Base-by-base conservation (phyloP, 2,329 filamentous ascomycete genomes). In the Sarocladium oryzae region DNA sequence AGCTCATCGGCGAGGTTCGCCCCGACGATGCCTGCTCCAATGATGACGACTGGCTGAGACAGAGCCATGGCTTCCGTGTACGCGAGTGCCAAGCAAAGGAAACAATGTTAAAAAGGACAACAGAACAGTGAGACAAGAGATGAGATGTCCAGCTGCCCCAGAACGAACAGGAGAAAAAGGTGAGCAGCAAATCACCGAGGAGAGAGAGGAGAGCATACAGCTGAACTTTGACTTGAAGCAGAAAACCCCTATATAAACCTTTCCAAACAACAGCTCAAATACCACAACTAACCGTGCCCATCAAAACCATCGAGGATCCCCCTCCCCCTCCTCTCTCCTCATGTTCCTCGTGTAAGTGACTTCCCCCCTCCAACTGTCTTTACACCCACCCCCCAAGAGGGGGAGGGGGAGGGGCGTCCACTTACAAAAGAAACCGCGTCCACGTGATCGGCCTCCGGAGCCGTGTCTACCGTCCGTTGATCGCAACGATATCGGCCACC, bases 1-100 rank as follows among this genome's bases (percentile, higher is more conserved):
- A 85, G 73, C 70, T 85, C 81, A 57, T 85, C 81, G 46, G 81
- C 81, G 46, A 85, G 65, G 54, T 85, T 85, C 52, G 75, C 73
- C 43, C 81, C 81, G 53, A 85, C 81, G 52, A 85, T 84, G 45
- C 81, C 81, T 49, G 81, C 81, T 33, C 81, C 81, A 54, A 82
- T 79, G 54, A 82, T 79, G 53, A 82, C 75, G 54, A 82, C 75
- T 57, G 71, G 66, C 57, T 71, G 66, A 61, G 61, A 57, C 36
- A 33, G 28, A 9, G 43, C 43, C 43, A 48, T 48, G 43, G n/a
- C n/a, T n/a, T n/a, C n/a, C n/a, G n/a, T 9, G 30, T 8, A 15
- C 8, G 30, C 30, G n/a, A n/a, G n/a, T n/a, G n/a, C n/a, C n/a
- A n/a, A n/a, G n/a, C n/a, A n/a, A n/a, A n/a, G n/a, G n/a, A n/a